Conservation (phyloP, 1,139 yeast species). For the Diutina siamensis region DNA sequence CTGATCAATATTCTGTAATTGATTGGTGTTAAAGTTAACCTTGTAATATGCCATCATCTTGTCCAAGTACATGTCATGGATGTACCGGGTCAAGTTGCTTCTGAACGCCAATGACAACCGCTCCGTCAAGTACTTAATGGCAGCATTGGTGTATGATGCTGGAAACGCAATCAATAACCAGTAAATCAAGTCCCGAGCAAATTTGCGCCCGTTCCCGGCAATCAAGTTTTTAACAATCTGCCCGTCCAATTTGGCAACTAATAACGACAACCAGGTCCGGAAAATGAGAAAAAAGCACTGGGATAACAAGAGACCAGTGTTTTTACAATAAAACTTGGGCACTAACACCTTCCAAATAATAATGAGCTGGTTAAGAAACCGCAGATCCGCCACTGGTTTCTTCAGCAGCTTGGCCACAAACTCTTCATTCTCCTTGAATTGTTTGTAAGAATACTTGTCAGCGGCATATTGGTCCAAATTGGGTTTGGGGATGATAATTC, state of each 20-base stretch:
- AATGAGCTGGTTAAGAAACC: constrained; percentile 58
- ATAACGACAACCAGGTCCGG: constrained; percentile 77
- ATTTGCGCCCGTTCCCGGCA: constrained; percentile 68
- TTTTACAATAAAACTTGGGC: constrained; percentile 61
- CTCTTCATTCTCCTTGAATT: constrained; percentile 21
- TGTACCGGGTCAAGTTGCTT: constrained; percentile 72
- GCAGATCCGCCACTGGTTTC: constrained; percentile 43
- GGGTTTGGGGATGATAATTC: constrained; percentile 49
- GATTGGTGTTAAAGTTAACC: constrained; percentile 34
- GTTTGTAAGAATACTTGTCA: constrained; percentile 52
- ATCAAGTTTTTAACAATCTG: constrained; percentile 84
- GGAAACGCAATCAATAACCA: constrained; percentile 91
- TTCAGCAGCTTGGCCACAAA: constrained; percentile 9
- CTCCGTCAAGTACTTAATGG: constrained; percentile 72
- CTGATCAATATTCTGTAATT: constrained; percentile 48
- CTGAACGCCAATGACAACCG: constrained; percentile 75
- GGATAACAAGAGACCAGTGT: constrained; percentile 51
- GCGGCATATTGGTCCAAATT: constrained; percentile 54
- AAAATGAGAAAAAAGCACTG: constrained; percentile 69
- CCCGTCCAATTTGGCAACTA: constrained; percentile 86
- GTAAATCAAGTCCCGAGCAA: constrained; percentile 64
- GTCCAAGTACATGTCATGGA: constrained; percentile 84
- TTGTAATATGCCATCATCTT: constrained; percentile 76
- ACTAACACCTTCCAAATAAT: constrained; percentile 77
- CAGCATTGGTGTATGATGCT: constrained; percentile 86